These are phyloP conservation scores for Arxiozyma telluris DNA, from an alignment of 1,139 yeast species.

Conservation along the genomic window DNA sequence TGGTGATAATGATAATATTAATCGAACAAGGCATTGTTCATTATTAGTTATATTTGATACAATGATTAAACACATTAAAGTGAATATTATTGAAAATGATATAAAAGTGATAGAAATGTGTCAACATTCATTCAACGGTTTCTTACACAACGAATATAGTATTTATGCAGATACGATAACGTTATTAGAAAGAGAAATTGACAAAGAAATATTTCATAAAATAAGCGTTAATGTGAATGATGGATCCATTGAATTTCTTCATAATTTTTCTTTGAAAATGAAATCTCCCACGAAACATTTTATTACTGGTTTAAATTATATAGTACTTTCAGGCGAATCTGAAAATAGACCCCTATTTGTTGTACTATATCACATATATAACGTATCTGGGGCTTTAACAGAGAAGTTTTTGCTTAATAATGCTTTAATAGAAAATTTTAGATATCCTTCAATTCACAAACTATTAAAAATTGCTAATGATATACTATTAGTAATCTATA, in stretches of 20 bases:
- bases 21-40: not conserved
- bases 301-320: not conserved
- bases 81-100: constrained; percentile 1
- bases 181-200: constrained; percentile 2
- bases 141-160: not conserved
- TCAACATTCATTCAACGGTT: not conserved
- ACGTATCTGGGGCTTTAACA: not conserved
- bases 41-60: constrained; percentile 6
- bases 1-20: not conserved
- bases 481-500: not conserved
- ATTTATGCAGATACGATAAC: constrained; percentile 5
- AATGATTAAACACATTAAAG: constrained; percentile 11
- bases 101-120: constrained; percentile 3
- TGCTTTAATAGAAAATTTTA: not conserved
- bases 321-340: not conserved
- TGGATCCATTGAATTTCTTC: not conserved
- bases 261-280: not conserved
- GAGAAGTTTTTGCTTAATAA: not conserved
- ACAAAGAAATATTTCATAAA: not conserved
- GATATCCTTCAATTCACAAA: not conserved
- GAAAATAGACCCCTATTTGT: not conserved
- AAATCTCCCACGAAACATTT: not conserved
- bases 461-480: not conserved
- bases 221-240: not conserved
- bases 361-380: not conserved